Evolutionary conservation across 345 rosid species (phyloP).

Genomic region (Raphanus raphanistrum): DNA sequence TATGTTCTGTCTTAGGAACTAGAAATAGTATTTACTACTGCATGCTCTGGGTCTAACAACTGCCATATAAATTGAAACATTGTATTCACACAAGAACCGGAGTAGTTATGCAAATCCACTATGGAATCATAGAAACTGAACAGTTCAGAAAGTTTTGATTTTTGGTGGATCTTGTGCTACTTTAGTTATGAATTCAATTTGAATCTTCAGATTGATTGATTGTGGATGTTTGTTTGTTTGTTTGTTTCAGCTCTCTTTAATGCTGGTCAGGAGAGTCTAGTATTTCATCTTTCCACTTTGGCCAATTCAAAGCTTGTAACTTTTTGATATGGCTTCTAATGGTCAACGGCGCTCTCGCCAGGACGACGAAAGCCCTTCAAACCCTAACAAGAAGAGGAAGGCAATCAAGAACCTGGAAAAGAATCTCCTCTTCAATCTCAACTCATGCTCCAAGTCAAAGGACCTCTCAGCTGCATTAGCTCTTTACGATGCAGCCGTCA

Average conservation of each 20-base stretch:
- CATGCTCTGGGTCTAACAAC: neutral
- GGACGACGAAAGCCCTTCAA: conserved; percentile 28
- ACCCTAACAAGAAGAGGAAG: conserved; percentile 48
- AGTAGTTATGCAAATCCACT: neutral
- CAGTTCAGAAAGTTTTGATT: neutral
- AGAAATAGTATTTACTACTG: neutral
- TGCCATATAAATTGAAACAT: neutral
- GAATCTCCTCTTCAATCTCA: conserved; percentile 56
- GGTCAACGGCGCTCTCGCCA: conserved; percentile 20
- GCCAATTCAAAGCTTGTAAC: conserved; percentile 25
- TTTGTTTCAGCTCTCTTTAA: neutral
- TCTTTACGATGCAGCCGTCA: conserved; percentile 54
- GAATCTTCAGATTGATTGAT: neutral
- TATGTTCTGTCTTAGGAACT: conserved; percentile 3
- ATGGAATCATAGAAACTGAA: neutral
- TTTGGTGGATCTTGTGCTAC: neutral
- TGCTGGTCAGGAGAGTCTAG: conserved; percentile 6
- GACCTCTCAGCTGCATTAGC: conserved; percentile 67
- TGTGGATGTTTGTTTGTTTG: neutral
- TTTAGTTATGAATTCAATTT: neutral
- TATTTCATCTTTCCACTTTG: conserved; percentile 6
- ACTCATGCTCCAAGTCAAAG: conserved; percentile 60
- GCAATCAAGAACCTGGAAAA: conserved; percentile 50
- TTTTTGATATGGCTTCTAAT: conserved; percentile 49
- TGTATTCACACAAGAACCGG: neutral